Base-by-base conservation (phyloP, 352 stramenopile species). In the Phytopythium cucurbitacearum region DNA sequence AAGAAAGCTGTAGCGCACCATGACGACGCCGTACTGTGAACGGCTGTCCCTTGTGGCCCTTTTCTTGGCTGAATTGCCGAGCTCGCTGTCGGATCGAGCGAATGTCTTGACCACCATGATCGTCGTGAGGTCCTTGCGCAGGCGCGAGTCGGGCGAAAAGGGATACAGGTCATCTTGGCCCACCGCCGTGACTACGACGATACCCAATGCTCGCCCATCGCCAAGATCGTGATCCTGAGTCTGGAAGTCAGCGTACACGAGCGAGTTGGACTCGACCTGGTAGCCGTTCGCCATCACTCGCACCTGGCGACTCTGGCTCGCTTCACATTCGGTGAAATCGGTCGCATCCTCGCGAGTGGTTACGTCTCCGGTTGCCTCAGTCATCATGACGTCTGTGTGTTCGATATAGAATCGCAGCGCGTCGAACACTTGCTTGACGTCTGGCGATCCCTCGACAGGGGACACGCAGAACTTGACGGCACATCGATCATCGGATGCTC, bases 351-450 rank as follows among this genome's bases (percentile, higher is more conserved):
- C 63, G 15, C 64, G 53, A 1, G 64, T 55, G 11, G 57, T 71
- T 11, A 71, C 52, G 37, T 76, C 51, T 0, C 63, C 71, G 21
- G 69, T 69, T n/a, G 60, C 53, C 40, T 79, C 68, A 7, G 65
- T 65, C 50, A 76, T 71, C 48, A 64, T 76, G 40, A 76, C 67
- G 21, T 82, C 66, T 42, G 67, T 66, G 60, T 73, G 56, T 10
- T 62, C 56, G 5, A 71, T 42, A 43, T 62, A 63, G 51, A 71
- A 71, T 8, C 62, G 55, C 34, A 71, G 45, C 41, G 40, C 46
- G 10, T 71, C 64, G 34, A 65, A 68, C 3, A 68, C 64, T 45
- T 64, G 51, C 16, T 49, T 57, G 36, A 60, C 59, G 15, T 38
- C 62, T 13, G 53, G 54, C 1, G 55, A 38, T 9, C 60, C 56